Conservation (phyloP, 2,329 filamentous ascomycete genomes). For the Cryphonectria nitschkei region DNA sequence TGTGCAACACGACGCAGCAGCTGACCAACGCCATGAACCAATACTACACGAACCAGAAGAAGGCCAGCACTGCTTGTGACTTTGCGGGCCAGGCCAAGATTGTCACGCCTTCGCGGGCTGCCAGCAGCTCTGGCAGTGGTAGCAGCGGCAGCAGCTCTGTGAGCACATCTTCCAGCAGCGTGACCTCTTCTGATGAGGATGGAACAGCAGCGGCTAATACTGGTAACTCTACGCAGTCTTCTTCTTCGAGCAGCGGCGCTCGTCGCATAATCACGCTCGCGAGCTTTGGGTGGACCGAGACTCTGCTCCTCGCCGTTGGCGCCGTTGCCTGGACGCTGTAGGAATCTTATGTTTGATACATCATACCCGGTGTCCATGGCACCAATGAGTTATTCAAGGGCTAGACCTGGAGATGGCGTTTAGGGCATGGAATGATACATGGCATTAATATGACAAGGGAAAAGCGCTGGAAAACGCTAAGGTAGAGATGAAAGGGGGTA, state of each 20-base stretch:
- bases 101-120: conserved; percentile 19
- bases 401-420: conserved; percentile 9
- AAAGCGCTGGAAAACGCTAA: conserved; percentile 7
- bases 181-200: neutral
- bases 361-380: conserved; percentile 1
- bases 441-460: neutral
- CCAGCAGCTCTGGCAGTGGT: neutral
- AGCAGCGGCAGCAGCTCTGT: conserved; percentile 14
- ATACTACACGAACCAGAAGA: conserved; percentile 67
- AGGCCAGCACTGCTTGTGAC: conserved; percentile 64
- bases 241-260: conserved; percentile 3
- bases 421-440: neutral
- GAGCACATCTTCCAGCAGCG: conserved; percentile 11
- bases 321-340: conserved; percentile 10
- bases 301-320: conserved; percentile 13
- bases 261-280: neutral
- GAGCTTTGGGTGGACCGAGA: conserved; percentile 7
- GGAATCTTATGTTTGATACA: neutral
- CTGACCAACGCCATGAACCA: conserved; percentile 73
- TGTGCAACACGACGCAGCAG: conserved; percentile 73
- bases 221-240: neutral
- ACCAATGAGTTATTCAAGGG: neutral
- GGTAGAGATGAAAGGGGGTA: neutral
- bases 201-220: conserved; percentile 3
- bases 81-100: conserved; percentile 67